Evolutionary conservation across 2,329 filamentous ascomycete genomes (phyloP), one percentile per base, ranked within the genome.

Genomic region (Tolypocladium amazonense): DNA sequence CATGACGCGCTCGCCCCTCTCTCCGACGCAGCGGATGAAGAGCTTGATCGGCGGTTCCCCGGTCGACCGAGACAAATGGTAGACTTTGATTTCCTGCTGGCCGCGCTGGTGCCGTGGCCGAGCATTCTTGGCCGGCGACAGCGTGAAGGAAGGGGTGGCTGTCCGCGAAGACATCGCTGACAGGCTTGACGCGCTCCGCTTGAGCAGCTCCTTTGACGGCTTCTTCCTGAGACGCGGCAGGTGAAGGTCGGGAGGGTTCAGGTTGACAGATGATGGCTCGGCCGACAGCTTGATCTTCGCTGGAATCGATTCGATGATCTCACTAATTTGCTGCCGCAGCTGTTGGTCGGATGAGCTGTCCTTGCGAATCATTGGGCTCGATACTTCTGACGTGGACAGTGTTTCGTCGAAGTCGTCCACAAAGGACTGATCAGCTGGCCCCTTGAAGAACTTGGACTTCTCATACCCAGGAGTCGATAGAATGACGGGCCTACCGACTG

Each of bases 1-100:
- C 94, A 99, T 97, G 62, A 97, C 92, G 57, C 94, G 86, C 73
- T 97, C 92, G 20, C 90, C 90, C 60, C 86, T 82, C 71, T 96
- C 92, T 56, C 94, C 94, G 2, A 99, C 92, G 1, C 92, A 87
- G 20, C 94, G 88, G 58, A 99, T 92, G 68, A 95, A 96, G 6
- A 99, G 83, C 74, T 97, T 97, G 70, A 97, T 92, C 0, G 94
- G 94, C 15, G 90, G 85, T 64, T 94, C 88, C 60, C 90, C 90
- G 41, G 88, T 91, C 23, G 88, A 87, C 56, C 92, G 86, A 18
- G 90, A 91, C 43, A 99, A 82, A 73, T 97, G 92, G 68, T 97
- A 99, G 2, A 97, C 81, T 72, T 92, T 92, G 68, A 96, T 93
- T 62, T 93, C 92, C 57, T 87, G 83, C 60, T 86, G 82, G 57